Percentiles rank a stretch among this genome's conserved stretches.
Conservation (phyloP, 1,139 yeast genomes). For the Arxiozyma slooffiae region DNA sequence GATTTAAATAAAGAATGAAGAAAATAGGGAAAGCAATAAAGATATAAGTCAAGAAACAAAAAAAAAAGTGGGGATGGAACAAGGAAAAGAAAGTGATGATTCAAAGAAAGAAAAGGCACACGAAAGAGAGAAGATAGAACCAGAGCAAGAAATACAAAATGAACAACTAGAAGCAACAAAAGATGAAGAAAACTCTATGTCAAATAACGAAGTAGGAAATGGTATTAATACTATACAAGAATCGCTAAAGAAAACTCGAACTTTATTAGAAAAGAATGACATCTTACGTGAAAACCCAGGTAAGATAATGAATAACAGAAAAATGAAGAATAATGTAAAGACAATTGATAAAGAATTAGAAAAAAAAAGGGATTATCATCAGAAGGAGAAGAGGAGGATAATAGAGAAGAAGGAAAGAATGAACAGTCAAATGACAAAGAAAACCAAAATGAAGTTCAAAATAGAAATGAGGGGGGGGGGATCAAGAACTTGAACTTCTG, state of each 20-base stretch:
- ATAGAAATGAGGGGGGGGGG: slow-evolving; percentile 4
- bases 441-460: neutral
- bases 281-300: neutral
- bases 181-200: neutral
- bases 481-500: neutral
- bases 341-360: neutral
- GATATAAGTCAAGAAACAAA: neutral
- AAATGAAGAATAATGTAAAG: neutral
- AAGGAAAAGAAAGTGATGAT: neutral
- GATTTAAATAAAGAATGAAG: neutral
- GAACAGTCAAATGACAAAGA: neutral
- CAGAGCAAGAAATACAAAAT: neutral
- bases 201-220: neutral
- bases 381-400: neutral
- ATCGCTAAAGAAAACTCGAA: neutral
- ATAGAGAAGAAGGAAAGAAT: neutral
- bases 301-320: neutral
- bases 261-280: neutral
- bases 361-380: neutral
- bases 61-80: neutral
- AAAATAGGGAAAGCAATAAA: neutral
- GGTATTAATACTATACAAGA: neutral
- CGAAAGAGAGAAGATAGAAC: neutral
- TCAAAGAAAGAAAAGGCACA: neutral
- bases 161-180: neutral